Conservation (phyloP, 1,284 basidiomycete genomes). For the Malassezia furfur region DNA sequence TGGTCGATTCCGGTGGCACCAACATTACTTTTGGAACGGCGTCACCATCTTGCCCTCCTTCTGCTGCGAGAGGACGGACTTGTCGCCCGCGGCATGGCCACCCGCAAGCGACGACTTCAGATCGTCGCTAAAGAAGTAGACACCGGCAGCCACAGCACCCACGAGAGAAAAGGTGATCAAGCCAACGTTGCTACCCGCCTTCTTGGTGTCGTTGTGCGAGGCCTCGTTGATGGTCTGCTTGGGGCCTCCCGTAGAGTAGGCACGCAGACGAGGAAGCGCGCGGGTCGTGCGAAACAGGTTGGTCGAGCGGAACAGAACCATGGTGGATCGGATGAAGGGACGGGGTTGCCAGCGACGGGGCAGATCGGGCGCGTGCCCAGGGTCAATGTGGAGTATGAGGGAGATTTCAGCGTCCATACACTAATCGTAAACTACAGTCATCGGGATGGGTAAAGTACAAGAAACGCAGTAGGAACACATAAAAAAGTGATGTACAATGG, state of each 20-base stretch:
- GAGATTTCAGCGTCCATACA: not conserved
- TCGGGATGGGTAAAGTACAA: not conserved
- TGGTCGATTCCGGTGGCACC: not conserved
- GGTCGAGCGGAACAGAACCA: not conserved
- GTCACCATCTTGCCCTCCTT: conserved; percentile 4
- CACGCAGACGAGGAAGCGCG: not conserved
- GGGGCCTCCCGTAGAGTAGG: not conserved
- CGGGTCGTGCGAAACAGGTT: not conserved
- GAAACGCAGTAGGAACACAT: not conserved
- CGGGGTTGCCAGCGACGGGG: too few species aligned
- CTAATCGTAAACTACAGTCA: not conserved
- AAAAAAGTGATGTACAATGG: not conserved
- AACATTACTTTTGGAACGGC: not conserved
- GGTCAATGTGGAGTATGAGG: not conserved
- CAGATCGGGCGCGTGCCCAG: not conserved
- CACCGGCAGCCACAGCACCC: not conserved
- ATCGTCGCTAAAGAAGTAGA: not conserved
- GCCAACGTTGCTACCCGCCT: not conserved
- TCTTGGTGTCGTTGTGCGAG: not conserved
- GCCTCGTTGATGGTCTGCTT: not conserved
- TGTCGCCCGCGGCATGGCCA: not conserved
- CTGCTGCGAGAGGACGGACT: not conserved
- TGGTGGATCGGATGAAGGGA: not conserved
- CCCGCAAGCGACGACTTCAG: not conserved
- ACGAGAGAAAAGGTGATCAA: not conserved